These are phyloP conservation scores for Acanthamoeba triangularis DNA, from an alignment of 208 protist species.

Conservation along the genomic window DNA sequence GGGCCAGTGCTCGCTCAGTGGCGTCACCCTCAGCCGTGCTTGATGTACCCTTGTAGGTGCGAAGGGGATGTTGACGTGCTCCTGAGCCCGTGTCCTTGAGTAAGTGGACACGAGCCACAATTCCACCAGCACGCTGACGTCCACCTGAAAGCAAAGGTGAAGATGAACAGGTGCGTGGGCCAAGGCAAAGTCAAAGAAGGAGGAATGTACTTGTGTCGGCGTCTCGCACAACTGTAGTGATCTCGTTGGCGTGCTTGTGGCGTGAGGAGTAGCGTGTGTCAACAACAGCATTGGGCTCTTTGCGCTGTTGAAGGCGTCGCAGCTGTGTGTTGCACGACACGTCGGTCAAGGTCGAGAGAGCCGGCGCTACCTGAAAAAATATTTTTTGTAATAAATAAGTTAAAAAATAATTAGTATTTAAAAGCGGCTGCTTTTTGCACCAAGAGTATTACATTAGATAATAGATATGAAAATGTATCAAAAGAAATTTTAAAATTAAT, in stretches of 20 bases:
- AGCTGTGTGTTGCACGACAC: not conserved
- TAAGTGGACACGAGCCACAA: not conserved
- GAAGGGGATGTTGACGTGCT: constrained; percentile 3
- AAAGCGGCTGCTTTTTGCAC: no score
- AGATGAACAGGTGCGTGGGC: not conserved
- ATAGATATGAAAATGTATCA: not conserved
- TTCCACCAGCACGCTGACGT: not conserved
- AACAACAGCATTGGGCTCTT: not conserved
- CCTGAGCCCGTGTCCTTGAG: constrained; percentile 3
- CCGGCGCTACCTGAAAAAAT: not conserved
- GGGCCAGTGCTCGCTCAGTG: not conserved
- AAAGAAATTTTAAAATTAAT: no score
- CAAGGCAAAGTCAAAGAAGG: not conserved
- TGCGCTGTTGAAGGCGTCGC: not conserved
- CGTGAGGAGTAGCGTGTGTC: not conserved
- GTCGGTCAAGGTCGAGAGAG: not conserved
- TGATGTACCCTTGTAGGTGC: constrained; percentile 3
- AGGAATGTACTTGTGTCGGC: not conserved
- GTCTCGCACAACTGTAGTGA: not conserved
- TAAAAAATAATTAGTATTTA: no score
- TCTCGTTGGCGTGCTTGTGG: not conserved
- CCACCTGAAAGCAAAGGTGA: not conserved
- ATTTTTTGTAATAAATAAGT: not conserved
- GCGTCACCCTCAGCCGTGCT: not conserved
- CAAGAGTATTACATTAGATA: not conserved